Base-by-base conservation (phyloP, 106 monocot genomes). In the Chionographis japonica region DNA sequence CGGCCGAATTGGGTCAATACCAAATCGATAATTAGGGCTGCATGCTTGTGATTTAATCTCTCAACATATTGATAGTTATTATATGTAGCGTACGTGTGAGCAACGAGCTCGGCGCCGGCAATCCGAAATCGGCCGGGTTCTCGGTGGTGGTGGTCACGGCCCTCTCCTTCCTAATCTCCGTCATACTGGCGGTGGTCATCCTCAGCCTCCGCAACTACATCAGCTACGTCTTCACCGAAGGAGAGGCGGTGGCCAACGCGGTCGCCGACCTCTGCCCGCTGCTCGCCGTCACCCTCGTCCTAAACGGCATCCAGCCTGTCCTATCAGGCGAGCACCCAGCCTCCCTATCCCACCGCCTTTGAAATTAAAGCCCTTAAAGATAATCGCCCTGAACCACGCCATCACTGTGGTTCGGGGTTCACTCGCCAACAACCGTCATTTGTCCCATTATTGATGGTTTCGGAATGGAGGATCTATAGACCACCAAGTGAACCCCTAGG, bases 301-400 rank as follows among this genome's bases (percentile, higher is more conserved):
- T 95, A 58, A 95, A 91, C 13, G 90, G 94, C 27, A 80, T 95
- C 56, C 94, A 95, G 50, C 91, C 88, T 2, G 90, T 95, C 2
- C 35, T 91, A 13, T 88, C 90, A 4, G 94, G 90, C 85, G 52
- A 78, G 60, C 7, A 13, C 16, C 4, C 13, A 27, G 27, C 27
- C 62, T 40, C 11, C 39, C 41, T 36, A 55, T n/a, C 4, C n/a
- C 3, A 15, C 2, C 13, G 13, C 1, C 11, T 4, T 3, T 3
- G 5, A 35, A n/a, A 53, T 36, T 35, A 37, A 54, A 3, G 14
- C 27, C 16, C n/a, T 37, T 37, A 1, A 37, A 37, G 3, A 12
- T 12, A 66, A 12, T 20, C 0, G 0, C 10, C 8, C 62, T 0
- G 20, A 11, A 3, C n/a, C 16, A 56, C 0, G 16, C 6, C 52